Percentiles rank a stretch among this genome's conserved stretches.
Conservation (phyloP, 345 rosid species). For the Populus deltoides region DNA sequence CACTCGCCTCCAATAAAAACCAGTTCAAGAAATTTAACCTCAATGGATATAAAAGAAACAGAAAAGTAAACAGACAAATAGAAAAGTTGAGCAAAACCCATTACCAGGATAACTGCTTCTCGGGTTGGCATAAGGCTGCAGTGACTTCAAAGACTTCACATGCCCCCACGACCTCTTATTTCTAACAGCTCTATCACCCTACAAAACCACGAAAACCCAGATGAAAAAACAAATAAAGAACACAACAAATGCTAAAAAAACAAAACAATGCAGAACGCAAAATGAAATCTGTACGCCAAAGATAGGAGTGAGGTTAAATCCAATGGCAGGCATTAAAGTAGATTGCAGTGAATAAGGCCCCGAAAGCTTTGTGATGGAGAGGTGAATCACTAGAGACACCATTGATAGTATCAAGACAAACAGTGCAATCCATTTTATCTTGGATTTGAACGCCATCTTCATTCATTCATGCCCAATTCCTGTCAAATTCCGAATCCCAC, state of each 20-base stretch:
- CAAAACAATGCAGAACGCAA: background rate
- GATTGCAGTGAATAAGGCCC: slow-evolving; percentile 48
- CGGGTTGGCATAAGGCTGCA: slow-evolving; percentile 93
- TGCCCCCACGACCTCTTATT: slow-evolving; percentile 76
- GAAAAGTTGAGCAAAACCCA: slow-evolving; percentile 14
- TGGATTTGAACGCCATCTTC: slow-evolving; percentile 75
- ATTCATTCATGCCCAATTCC: slow-evolving; percentile 9
- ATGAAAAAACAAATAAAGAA: slow-evolving; percentile 3
- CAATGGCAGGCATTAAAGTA: slow-evolving; percentile 32
- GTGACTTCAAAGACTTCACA: slow-evolving; percentile 63
- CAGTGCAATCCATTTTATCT: slow-evolving; percentile 84
- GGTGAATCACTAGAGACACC: slow-evolving; percentile 77
- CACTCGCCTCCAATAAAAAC: background rate
- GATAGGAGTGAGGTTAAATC: slow-evolving; percentile 37
- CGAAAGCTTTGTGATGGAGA: slow-evolving; percentile 76
- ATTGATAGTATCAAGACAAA: slow-evolving; percentile 65
- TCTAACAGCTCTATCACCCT: slow-evolving; percentile 38
- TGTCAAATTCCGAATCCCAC: background rate
- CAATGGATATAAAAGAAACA: background rate
- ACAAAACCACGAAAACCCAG: slow-evolving; percentile 16
- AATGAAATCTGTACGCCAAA: slow-evolving; percentile 27
- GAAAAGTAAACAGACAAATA: background rate
- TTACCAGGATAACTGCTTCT: slow-evolving; percentile 76
- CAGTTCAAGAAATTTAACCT: background rate
- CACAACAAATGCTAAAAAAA: background rate